Evolutionary conservation across 1,284 basidiomycete genomes (phyloP).

Genomic region (Cryptococcus sp.): DNA sequence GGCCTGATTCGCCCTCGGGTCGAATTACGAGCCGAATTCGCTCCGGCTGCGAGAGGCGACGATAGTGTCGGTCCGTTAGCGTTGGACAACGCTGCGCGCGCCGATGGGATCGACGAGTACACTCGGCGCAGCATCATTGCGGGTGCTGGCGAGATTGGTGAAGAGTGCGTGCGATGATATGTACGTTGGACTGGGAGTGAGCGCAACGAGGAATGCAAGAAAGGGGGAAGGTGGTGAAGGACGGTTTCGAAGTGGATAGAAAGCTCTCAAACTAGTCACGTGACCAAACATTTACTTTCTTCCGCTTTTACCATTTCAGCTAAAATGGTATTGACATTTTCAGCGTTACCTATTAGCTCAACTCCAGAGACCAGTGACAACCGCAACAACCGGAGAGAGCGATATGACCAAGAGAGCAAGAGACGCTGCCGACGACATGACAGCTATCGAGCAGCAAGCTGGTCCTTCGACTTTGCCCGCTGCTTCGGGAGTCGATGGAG

Average conservation of each 20-base stretch:
- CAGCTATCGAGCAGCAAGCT: constrained; percentile 7
- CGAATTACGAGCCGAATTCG: constrained; percentile 3
- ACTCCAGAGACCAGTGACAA: background rate
- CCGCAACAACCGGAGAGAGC: background rate
- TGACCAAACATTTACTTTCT: too few relatives aligned
- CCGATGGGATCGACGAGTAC: constrained; percentile 34
- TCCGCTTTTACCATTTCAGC: background rate
- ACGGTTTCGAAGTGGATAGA: too few relatives aligned
- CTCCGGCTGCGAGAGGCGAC: constrained; percentile 4
- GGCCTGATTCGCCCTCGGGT: constrained; percentile 17
- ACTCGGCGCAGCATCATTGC: constrained; percentile 40
- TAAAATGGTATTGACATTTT: background rate
- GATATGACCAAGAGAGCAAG: constrained; percentile 41
- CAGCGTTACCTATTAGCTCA: background rate
- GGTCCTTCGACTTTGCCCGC: constrained; percentile 11
- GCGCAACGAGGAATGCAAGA: background rate
- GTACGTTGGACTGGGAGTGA: too few relatives aligned
- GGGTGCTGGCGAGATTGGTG: background rate
- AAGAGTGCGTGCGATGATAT: background rate
- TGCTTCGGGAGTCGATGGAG: constrained; percentile 3
- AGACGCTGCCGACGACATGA: constrained; percentile 22
- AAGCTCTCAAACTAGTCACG: too few relatives aligned
- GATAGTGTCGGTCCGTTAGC: background rate
- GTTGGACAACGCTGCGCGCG: constrained; percentile 7
- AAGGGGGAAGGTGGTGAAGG: constrained; percentile 3